phyloP scores from a whole-genome alignment of 306 rosid genomes.

The Arachis hypogaea region DNA sequence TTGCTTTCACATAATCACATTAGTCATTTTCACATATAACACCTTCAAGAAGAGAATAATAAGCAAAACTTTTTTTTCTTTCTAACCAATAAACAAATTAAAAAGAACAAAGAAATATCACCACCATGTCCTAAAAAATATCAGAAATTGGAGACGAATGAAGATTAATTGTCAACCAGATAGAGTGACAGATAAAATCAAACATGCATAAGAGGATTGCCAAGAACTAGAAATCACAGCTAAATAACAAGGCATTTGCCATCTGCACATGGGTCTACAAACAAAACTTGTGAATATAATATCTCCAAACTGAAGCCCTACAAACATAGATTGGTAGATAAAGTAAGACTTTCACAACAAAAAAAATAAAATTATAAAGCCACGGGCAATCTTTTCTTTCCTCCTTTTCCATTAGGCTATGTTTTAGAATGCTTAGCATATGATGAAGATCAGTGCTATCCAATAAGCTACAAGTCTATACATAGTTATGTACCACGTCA shows the following conservation, averaged over 20 bases:
- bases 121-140: background rate
- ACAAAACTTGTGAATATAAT: background rate
- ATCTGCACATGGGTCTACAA: background rate
- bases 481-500: no score
- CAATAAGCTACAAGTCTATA: background rate
- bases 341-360: background rate
- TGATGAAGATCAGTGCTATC: background rate
- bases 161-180: no score
- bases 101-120: background rate
- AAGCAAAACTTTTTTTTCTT: no score
- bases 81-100: background rate
- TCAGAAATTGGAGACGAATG: background rate
- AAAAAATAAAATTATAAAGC: no score
- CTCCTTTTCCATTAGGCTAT: background rate
- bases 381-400: no score
- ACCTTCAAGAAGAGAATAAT: background rate
- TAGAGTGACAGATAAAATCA: background rate
- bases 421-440: background rate
- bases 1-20: background rate
- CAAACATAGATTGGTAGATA: background rate
- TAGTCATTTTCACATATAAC: background rate
- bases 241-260: background rate
- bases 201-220: background rate
- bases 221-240: background rate
- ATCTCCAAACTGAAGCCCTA: background rate